These are phyloP conservation scores for Ambrosia trifida DNA, from an alignment of 129 eudicot genomes.

Conservation along the genomic window DNA sequence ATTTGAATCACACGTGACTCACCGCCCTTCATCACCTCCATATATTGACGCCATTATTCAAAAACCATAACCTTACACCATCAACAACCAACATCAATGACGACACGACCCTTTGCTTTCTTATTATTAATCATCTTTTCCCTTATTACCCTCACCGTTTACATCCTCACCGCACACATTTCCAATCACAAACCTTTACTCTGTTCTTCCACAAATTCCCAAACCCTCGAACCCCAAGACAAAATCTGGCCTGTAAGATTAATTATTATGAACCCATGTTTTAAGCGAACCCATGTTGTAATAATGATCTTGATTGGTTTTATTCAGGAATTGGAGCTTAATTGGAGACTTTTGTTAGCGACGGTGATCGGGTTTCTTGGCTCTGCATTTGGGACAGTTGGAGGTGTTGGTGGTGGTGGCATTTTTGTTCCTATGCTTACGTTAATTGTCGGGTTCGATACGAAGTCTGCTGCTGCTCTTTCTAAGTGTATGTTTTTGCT, in stretches of 20 bases:
- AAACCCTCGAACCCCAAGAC: conserved; percentile 23
- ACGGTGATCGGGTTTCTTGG: conserved; percentile 85
- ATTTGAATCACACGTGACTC: conserved; percentile 29
- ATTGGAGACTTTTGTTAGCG: conserved; percentile 80
- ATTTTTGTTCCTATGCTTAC: conserved; percentile 95
- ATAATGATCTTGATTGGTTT: background rate
- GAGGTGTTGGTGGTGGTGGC: conserved; percentile 99
- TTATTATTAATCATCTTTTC: conserved; percentile 48
- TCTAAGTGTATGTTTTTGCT: conserved; percentile 60
- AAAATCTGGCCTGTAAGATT: conserved; percentile 81
- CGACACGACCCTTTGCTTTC: conserved; percentile 51
- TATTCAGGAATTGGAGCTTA: conserved; percentile 66
- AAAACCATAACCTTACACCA: conserved; percentile 6
- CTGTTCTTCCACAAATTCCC: conserved; percentile 25
- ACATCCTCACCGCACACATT: conserved; percentile 36
- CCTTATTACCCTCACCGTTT: conserved; percentile 41
- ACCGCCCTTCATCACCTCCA: conserved; percentile 19
- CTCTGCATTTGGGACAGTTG: conserved; percentile 91
- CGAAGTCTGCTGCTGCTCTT: conserved; percentile 99
- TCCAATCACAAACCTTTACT: conserved; percentile 26
- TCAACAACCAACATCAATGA: conserved; percentile 40
- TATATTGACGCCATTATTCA: conserved; percentile 28
- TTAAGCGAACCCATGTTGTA: background rate
- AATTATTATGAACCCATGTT: background rate
- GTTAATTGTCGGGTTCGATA: conserved; percentile 79